Evolutionary conservation across 2,329 filamentous ascomycete genomes (phyloP).

Genomic region (Acarospora socialis): DNA sequence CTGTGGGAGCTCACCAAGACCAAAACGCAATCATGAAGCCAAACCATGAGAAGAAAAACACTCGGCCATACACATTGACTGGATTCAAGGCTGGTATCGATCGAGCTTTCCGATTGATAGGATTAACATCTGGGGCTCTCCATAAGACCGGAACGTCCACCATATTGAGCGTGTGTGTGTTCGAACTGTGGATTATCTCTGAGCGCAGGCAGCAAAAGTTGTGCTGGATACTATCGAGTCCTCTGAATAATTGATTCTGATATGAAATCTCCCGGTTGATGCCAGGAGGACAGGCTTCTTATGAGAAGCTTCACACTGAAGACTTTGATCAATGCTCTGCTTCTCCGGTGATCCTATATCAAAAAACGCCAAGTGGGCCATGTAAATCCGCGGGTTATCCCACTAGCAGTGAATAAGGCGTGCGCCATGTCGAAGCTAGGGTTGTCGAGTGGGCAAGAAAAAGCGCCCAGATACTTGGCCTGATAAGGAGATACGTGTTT

Average conservation of each 20-base stretch:
- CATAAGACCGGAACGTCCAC: slow-evolving; percentile 18
- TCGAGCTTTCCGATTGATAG: slow-evolving; percentile 67
- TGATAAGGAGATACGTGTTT: no score
- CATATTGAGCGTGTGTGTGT: slow-evolving; percentile 3
- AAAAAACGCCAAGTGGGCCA: not conserved
- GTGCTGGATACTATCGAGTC: no score
- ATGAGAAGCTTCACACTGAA: no score
- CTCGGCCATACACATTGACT: slow-evolving; percentile 64
- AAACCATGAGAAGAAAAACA: slow-evolving; percentile 82
- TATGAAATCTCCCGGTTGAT: no score
- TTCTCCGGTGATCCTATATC: slow-evolving; percentile 7
- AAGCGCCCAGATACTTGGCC: no score
- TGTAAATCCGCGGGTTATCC: slow-evolving; percentile 11
- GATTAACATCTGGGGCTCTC: slow-evolving; percentile 59
- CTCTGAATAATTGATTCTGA: no score
- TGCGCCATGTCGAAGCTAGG: no score
- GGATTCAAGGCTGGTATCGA: slow-evolving; percentile 69
- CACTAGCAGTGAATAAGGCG: no score
- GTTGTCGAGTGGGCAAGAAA: no score
- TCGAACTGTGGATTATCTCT: no score
- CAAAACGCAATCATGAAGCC: slow-evolving; percentile 80
- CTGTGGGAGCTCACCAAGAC: slow-evolving; percentile 44
- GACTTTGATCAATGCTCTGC: no score
- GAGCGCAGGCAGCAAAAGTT: not conserved
- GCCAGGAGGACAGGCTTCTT: slow-evolving; percentile 1